These are phyloP conservation scores for Gossypium thurberi DNA, from an alignment of 345 rosid genomes.

Conservation along the genomic window DNA sequence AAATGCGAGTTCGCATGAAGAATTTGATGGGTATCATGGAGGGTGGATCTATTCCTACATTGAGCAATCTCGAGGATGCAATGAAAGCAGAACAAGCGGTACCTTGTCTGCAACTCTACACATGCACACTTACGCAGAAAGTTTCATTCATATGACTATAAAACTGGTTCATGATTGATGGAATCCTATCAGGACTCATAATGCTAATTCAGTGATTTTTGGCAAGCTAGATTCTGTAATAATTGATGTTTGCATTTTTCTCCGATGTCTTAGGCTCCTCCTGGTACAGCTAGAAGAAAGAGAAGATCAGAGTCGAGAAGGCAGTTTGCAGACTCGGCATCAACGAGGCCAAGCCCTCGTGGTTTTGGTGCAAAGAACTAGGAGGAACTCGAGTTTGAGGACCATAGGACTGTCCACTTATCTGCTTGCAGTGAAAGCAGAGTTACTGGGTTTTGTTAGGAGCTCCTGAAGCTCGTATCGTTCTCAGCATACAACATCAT, in stretches of 20 bases:
- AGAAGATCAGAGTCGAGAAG: slow-evolving; percentile 57
- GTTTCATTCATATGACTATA: background rate
- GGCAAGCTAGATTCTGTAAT: background rate
- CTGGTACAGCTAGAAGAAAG: slow-evolving; percentile 87
- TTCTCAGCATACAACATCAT: background rate
- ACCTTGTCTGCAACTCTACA: slow-evolving; percentile 9
- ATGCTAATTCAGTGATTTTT: background rate
- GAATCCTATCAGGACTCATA: background rate
- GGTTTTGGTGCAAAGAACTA: slow-evolving; percentile 68
- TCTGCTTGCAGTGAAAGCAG: background rate
- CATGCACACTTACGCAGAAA: background rate
- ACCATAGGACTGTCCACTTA: background rate
- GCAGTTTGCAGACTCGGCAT: slow-evolving; percentile 48
- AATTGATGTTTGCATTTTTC: background rate
- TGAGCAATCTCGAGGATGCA: slow-evolving; percentile 79
- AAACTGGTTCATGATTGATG: background rate
- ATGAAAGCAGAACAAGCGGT: slow-evolving; percentile 69
- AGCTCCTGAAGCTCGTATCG: background rate
- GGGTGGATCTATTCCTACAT: slow-evolving; percentile 89
- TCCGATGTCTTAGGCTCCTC: slow-evolving; percentile 53
- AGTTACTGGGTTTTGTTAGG: background rate
- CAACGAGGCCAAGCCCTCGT: slow-evolving; percentile 63
- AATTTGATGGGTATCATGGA: slow-evolving; percentile 91
- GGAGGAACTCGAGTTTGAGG: slow-evolving; percentile 14
- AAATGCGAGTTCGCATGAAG: slow-evolving; percentile 95